These are phyloP conservation scores for Sclerotinia glacialis DNA, from an alignment of 2,329 filamentous ascomycete species.

Conservation along the genomic window DNA sequence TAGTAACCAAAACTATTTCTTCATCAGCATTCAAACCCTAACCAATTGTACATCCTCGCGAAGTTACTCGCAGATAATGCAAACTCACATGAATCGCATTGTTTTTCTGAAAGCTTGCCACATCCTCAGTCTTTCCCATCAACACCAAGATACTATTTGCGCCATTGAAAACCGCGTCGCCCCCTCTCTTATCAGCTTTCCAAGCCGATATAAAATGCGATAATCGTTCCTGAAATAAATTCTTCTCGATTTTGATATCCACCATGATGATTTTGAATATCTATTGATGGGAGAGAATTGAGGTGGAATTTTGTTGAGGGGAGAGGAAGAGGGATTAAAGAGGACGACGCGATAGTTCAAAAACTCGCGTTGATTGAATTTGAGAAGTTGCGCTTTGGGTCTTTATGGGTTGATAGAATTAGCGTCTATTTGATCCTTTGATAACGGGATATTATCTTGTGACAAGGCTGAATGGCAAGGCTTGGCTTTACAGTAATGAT, in stretches of 20 bases:
- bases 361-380: constrained; percentile 30
- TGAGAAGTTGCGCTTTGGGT: constrained; percentile 10
- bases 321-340: constrained; percentile 11
- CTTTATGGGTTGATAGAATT: background rate
- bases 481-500: background rate
- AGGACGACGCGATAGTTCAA: constrained; percentile 30
- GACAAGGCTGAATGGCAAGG: background rate
- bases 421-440: background rate
- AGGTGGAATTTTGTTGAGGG: constrained; percentile 22
- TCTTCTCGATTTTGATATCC: constrained; percentile 94
- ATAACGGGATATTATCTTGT: background rate
- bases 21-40: constrained; percentile 22
- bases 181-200: constrained; percentile 92
- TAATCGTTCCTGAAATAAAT: constrained; percentile 89
- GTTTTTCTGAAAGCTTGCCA: constrained; percentile 86
- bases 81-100: constrained; percentile 86
- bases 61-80: constrained; percentile 1
- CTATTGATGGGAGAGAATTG: constrained; percentile 33
- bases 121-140: constrained; percentile 93
- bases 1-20: constrained; percentile 84
- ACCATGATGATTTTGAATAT: constrained; percentile 42
- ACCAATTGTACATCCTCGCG: background rate
- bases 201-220: constrained; percentile 83
- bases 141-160: constrained; percentile 82
- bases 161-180: constrained; percentile 81